These are phyloP conservation scores for Aleurites moluccanus DNA, from an alignment of 441 rosid genomes.

Conservation along the genomic window DNA sequence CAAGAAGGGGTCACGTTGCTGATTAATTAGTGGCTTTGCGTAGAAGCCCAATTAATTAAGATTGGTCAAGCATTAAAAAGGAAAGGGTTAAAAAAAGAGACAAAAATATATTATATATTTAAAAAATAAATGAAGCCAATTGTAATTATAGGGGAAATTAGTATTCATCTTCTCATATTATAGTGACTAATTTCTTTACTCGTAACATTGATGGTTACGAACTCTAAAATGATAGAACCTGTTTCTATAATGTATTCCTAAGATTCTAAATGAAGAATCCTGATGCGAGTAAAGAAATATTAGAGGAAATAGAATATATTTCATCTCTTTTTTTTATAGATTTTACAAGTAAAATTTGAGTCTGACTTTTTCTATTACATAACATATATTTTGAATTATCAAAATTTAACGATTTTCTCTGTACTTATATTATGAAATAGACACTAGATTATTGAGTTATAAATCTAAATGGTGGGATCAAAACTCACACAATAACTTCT, in stretches of 20 bases:
- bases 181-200: neutral
- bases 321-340: neutral
- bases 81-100: neutral
- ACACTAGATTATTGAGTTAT: no score
- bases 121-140: conserved; percentile 2
- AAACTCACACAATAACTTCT: neutral
- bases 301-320: no score
- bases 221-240: neutral
- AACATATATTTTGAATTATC: no score
- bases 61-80: neutral
- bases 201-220: neutral
- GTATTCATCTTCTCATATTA: neutral
- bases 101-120: neutral
- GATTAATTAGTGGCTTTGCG: conserved; percentile 17
- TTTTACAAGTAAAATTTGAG: no score
- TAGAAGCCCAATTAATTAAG: neutral
- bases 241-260: neutral
- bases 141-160: conserved; percentile 17
- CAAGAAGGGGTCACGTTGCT: conserved; percentile 48
- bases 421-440: no score
- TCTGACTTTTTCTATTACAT: no score
- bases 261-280: neutral
- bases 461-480: no score
- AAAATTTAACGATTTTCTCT: no score
- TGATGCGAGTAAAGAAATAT: neutral